Conservation (phyloP, 768 basidiomycete species). For the Suillus cothurnatus region DNA sequence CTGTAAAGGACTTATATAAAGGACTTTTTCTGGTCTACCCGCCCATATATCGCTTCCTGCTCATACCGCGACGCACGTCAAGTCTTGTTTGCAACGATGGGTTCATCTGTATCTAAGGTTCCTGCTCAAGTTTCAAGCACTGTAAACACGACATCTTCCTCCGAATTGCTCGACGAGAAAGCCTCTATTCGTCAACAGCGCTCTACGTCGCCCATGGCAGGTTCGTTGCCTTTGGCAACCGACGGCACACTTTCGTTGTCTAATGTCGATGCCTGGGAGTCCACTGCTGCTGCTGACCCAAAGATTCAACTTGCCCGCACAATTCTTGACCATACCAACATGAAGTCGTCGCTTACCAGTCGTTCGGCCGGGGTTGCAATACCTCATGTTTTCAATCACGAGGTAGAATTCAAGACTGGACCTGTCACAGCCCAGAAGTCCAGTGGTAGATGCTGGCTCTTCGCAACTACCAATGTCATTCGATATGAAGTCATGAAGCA, state of each 20-base stretch:
- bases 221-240: slow-evolving; percentile 39
- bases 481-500: slow-evolving; percentile 85
- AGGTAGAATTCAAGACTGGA: slow-evolving; percentile 77
- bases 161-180: slow-evolving; percentile 33
- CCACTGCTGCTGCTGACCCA: slow-evolving; percentile 49
- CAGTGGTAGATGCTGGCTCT: slow-evolving; percentile 94
- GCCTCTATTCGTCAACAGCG: not conserved
- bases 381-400: slow-evolving; percentile 80
- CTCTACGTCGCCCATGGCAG: not conserved
- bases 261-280: slow-evolving; percentile 72
- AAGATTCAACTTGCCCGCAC: slow-evolving; percentile 77
- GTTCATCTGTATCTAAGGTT: slow-evolving; percentile 27
- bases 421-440: slow-evolving; percentile 87
- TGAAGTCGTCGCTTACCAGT: slow-evolving; percentile 62
- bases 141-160: not conserved
- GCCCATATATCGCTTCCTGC: not conserved
- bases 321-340: slow-evolving; percentile 69
- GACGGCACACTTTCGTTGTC: slow-evolving; percentile 63
- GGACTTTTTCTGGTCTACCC: not conserved
- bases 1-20: slow-evolving; percentile 8
- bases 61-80: not conserved
- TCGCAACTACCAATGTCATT: slow-evolving; percentile 87
- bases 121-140: slow-evolving; percentile 16
- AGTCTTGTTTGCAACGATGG: slow-evolving; percentile 20
- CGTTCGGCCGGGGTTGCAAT: slow-evolving; percentile 64